A percentile compares a stretch with the other conserved stretches of the same genome.
phyloP scores from a whole-genome alignment of 768 basidiomycete species.

The Leccinum arenicola region DNA sequence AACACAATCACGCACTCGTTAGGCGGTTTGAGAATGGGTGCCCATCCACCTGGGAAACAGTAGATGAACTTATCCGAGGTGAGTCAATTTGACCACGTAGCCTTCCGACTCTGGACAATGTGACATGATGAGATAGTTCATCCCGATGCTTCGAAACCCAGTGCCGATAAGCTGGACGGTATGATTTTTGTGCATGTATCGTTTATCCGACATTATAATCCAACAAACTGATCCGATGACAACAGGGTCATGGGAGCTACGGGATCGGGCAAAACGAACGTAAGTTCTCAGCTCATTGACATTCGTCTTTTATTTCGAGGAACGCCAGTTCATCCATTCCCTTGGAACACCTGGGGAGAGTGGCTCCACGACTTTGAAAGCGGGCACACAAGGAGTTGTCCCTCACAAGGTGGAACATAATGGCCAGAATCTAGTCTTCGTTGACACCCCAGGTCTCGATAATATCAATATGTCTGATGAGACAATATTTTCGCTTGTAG shows the following conservation, averaged over 20 bases:
- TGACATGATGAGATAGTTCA: not conserved
- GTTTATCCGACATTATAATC: not conserved
- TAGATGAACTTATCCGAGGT: not conserved
- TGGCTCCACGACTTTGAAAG: not conserved
- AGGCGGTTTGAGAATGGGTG: conserved; percentile 1
- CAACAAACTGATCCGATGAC: not conserved
- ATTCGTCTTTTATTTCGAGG: not conserved
- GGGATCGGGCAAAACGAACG: conserved; percentile 10
- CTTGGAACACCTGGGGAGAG: not conserved
- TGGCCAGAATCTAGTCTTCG: not conserved
- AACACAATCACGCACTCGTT: not conserved
- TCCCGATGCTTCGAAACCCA: not conserved
- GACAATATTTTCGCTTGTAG: not conserved
- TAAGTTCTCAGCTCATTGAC: not conserved
- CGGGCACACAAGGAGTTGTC: not conserved
- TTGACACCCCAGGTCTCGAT: conserved; percentile 9
- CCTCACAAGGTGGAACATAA: not conserved
- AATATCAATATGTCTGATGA: not conserved
- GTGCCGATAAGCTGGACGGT: not conserved
- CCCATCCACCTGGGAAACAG: not conserved
- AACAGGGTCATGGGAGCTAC: conserved; percentile 3
- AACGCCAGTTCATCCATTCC: conserved; percentile 6
- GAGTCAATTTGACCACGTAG: not conserved
- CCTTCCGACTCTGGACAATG: not conserved
- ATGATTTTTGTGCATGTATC: conserved; percentile 7